These are phyloP conservation scores for Debaryomyces subglobosus DNA, from an alignment of 1,139 yeast species.

Conservation along the genomic window DNA sequence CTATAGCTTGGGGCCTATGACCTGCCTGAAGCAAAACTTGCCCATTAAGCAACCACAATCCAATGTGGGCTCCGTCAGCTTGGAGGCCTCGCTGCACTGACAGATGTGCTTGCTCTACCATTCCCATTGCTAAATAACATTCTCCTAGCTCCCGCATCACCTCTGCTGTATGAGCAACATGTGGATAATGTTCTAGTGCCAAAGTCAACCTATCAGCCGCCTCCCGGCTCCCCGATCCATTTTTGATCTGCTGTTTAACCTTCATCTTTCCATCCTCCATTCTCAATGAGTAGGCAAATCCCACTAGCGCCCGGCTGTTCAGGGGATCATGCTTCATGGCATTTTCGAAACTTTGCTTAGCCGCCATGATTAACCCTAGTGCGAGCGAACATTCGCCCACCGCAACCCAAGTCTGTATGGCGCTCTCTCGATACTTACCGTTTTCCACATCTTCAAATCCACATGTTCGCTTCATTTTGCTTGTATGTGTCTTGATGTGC, in stretches of 20 bases:
- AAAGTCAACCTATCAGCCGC: constrained; percentile 47
- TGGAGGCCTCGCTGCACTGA: constrained; percentile 51
- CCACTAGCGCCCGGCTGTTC: constrained; percentile 43
- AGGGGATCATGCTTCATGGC: constrained; percentile 50
- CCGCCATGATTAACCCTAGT: constrained; percentile 42
- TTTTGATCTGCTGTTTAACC: constrained; percentile 37
- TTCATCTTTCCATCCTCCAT: constrained; percentile 37
- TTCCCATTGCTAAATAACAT: constrained; percentile 49
- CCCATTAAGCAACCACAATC: constrained; percentile 50
- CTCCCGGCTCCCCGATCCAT: constrained; percentile 43
- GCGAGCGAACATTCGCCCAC: constrained; percentile 55
- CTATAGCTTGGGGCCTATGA: constrained; percentile 47
- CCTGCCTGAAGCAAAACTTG: constrained; percentile 48
- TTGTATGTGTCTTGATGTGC: not conserved
- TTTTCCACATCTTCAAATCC: not conserved
- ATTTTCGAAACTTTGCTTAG: constrained; percentile 49
- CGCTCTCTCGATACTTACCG: constrained; percentile 22
- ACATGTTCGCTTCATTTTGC: constrained; percentile 1
- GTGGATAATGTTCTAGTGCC: constrained; percentile 38
- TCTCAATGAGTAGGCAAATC: constrained; percentile 44
- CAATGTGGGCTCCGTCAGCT: constrained; percentile 44
- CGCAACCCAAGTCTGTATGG: constrained; percentile 51
- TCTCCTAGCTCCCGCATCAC: constrained; percentile 54
- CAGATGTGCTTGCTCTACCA: constrained; percentile 55
- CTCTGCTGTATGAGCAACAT: constrained; percentile 33